Evolutionary conservation across 768 basidiomycete genomes (phyloP), one percentile per base, ranked within the genome.

Genomic region (Lactarius hengduanensis): DNA sequence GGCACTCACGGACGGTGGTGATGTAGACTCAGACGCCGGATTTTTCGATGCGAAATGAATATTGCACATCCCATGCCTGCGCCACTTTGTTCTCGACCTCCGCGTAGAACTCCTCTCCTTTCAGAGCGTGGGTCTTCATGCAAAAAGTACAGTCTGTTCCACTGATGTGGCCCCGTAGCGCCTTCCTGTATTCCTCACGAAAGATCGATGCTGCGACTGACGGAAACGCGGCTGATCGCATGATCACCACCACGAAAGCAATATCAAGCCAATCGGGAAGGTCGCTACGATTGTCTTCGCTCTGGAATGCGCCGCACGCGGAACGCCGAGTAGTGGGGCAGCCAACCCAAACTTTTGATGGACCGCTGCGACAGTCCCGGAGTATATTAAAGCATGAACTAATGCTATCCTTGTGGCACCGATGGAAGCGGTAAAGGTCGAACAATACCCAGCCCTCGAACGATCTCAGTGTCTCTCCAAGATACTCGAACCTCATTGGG

Each of bases 401-500:
- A 32, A 32, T 1, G 32, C 32, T 32, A 32, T 8, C 32, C 32
- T 6, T 30, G 30, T 18, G 34, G 32, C 30, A 11, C 32, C 8
- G 3, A n/a, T 6, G 56, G 13, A 32, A 57, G 18, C n/a, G 56
- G 9, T 4, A n/a, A 18, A 57, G 56, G 30, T 30, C 56, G 3
- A 20, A n/a, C 1, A 57, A 6, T 20, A 11, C 56, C 2, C 11
- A 36, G 30, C 56, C 56, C 10, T 57, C 30, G 56, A 57, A 36
- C 30, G 16, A 57, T 30, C 56, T 30, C 16, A 57, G 3, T 20
- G 18, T 8, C 7, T 57, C 56, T 32, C 84, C 56, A 4, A 36
- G 30, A 50, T 7, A 40, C 57, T 58, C 57, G 36, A 58, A 26
- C 22, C 5, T 40, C 36, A 58, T 58, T 6, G 4, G 0, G 30